Percentiles rank a stretch among this genome's conserved stretches.
phyloP scores from a whole-genome alignment of 2,329 filamentous ascomycete genomes.

The Exophiala sp. region DNA sequence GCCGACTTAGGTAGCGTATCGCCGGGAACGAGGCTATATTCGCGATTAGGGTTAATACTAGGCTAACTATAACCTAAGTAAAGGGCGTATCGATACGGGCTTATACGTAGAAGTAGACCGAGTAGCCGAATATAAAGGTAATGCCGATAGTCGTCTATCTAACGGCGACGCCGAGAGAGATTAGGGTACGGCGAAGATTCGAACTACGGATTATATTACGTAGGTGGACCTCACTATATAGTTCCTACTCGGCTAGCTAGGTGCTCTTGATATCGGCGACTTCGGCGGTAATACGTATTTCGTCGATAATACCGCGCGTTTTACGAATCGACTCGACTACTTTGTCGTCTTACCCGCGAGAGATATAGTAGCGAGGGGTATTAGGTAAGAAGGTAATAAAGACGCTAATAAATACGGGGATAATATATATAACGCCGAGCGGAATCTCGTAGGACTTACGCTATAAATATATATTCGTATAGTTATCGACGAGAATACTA shows the following conservation, averaged over 20 bases:
- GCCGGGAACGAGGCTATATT: background rate
- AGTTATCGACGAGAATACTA: slow-evolving; percentile 37
- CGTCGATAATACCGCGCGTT: background rate
- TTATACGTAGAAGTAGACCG: background rate
- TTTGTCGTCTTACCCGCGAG: background rate
- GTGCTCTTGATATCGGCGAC: too few relatives aligned
- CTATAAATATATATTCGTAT: background rate
- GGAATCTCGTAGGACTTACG: background rate
- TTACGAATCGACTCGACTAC: background rate
- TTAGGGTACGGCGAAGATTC: background rate
- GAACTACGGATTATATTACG: background rate
- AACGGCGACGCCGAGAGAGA: background rate
- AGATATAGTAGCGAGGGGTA: background rate
- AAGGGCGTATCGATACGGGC: background rate
- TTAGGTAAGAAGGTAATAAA: background rate
- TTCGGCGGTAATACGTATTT: background rate
- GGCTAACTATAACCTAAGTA: background rate
- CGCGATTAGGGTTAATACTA: too few relatives aligned
- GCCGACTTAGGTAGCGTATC: background rate
- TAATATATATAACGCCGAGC: background rate
- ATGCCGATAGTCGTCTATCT: background rate
- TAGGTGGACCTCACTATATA: background rate
- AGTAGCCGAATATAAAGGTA: background rate
- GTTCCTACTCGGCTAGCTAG: background rate
- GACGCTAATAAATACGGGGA: background rate